phyloP scores from a whole-genome alignment of 306 rosid genomes.

The Castanopsis chinensis region DNA sequence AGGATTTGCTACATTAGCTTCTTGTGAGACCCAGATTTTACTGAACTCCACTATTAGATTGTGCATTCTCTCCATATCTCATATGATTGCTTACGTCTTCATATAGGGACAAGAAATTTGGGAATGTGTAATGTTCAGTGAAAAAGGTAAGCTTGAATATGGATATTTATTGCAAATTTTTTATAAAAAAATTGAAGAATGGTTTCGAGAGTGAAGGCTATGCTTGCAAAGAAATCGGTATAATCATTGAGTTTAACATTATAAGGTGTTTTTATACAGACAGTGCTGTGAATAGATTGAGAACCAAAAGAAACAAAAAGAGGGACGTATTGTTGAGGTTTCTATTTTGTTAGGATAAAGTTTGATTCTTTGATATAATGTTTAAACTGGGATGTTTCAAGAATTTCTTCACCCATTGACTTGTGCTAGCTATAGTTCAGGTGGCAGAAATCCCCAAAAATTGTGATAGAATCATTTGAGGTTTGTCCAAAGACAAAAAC shows the following conservation, averaged over 20 bases:
- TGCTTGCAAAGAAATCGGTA: background rate
- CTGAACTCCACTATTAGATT: background rate
- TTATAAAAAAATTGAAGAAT: background rate
- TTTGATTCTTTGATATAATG: background rate
- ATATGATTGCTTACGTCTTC: background rate
- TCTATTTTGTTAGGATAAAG: too few species aligned
- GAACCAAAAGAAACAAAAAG: background rate
- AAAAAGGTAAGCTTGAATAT: constrained; percentile 9
- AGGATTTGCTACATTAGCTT: background rate
- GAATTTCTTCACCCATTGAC: background rate
- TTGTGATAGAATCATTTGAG: background rate
- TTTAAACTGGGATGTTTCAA: background rate
- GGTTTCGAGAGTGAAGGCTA: background rate
- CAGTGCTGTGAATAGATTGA: background rate
- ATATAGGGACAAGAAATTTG: background rate
- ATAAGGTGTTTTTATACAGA: background rate
- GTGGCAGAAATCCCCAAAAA: background rate
- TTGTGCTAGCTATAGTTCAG: background rate
- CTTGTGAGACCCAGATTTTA: background rate
- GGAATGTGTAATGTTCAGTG: background rate
- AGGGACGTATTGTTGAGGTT: too few species aligned
- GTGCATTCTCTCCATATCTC: background rate
- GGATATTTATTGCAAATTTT: background rate
- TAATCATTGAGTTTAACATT: background rate
- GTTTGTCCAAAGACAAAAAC: background rate